These are phyloP conservation scores for Linnemannia schmuckeri DNA, from an alignment of 192 early-diverging fungal genomes.

Conservation along the genomic window DNA sequence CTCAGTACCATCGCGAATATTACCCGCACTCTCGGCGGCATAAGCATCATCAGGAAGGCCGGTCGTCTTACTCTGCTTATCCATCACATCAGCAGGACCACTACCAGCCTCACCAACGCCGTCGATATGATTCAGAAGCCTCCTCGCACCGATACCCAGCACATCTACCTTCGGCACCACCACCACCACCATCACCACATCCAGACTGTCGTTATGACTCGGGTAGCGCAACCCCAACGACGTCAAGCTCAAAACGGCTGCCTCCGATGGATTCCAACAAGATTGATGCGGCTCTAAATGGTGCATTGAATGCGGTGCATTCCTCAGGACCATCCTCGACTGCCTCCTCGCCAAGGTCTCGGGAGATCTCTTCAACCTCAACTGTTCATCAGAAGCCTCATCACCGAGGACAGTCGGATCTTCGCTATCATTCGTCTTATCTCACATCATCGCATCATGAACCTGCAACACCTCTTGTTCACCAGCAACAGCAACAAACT, in stretches of 20 bases:
- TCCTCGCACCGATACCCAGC: background rate
- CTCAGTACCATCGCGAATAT: background rate
- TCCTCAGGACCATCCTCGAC: conserved; percentile 38
- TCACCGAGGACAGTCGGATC: conserved; percentile 14
- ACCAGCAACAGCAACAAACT: background rate
- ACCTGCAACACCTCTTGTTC: background rate
- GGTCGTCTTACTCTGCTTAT: background rate
- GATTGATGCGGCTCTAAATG: background rate
- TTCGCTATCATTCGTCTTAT: background rate
- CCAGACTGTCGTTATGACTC: background rate
- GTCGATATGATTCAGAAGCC: background rate
- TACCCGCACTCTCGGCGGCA: conserved; percentile 2
- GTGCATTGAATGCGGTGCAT: background rate
- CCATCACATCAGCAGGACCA: background rate
- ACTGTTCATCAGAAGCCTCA: conserved; percentile 4
- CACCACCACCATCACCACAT: background rate
- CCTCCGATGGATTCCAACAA: background rate
- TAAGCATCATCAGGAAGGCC: background rate
- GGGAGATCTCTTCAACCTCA: background rate
- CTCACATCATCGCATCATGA: background rate
- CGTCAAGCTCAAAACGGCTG: background rate
- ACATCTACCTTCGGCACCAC: background rate
- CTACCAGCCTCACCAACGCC: background rate
- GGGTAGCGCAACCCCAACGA: background rate
- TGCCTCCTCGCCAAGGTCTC: conserved; percentile 30